Conservation (phyloP, 495 filamentous ascomycete genomes). For the Podospora sp. region DNA sequence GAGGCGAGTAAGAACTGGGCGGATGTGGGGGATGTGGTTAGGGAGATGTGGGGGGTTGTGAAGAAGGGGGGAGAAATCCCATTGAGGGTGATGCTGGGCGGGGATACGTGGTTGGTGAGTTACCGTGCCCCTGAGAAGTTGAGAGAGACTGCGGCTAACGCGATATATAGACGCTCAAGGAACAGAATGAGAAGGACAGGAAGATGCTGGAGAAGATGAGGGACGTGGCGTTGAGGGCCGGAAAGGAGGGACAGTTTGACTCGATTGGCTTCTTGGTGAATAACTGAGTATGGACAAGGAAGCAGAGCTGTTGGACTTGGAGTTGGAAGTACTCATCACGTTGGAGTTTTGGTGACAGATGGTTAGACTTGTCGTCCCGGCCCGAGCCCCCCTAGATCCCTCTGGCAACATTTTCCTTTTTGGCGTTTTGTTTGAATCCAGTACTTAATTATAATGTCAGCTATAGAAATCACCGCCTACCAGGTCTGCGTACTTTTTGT, state of each 20-base stretch:
- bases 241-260: conserved; percentile 28
- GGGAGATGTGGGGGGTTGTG: conserved; percentile 43
- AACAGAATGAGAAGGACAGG: conserved; percentile 37
- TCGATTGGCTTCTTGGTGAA: conserved; percentile 12
- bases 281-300: too few species aligned
- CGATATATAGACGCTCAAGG: conserved; percentile 20
- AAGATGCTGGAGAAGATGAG: conserved; percentile 40
- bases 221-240: conserved; percentile 40
- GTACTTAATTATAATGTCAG: too few species aligned
- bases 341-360: too few species aligned
- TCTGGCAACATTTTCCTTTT: too few species aligned
- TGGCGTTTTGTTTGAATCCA: too few species aligned
- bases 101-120: conserved; percentile 43
- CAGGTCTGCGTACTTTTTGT: too few species aligned
- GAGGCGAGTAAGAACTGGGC: conserved; percentile 38
- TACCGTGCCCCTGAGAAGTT: background rate
- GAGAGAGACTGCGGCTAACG: too few species aligned
- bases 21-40: conserved; percentile 40
- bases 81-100: conserved; percentile 48
- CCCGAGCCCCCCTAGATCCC: too few species aligned
- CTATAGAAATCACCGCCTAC: too few species aligned
- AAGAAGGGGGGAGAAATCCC: conserved; percentile 42
- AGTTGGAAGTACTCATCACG: background rate
- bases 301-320: background rate
- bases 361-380: too few species aligned